These are phyloP conservation scores for Boletellus ananas DNA, from an alignment of 768 basidiomycete species.

Conservation along the genomic window DNA sequence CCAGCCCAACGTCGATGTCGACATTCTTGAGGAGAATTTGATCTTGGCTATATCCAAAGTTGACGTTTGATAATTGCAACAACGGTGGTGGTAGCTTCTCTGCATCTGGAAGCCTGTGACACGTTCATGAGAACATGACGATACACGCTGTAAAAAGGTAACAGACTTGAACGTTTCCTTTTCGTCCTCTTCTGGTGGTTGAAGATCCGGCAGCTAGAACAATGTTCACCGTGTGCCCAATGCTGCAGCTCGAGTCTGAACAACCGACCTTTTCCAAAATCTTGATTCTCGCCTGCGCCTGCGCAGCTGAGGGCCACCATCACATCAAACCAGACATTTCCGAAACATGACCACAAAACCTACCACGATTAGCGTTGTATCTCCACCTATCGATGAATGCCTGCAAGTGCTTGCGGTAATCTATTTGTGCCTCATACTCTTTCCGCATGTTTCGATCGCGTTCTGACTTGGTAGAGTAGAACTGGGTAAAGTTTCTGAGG, in stretches of 20 bases:
- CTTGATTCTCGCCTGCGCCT: conserved; percentile 80
- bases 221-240: not conserved
- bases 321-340: not conserved
- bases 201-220: conserved; percentile 78
- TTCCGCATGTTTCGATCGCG: conserved; percentile 86
- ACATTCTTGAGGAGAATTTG: conserved; percentile 73
- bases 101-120: conserved; percentile 79
- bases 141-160: not conserved
- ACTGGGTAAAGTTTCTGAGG: conserved; percentile 91
- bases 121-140: not conserved
- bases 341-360: conserved; percentile 5
- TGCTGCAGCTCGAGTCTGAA: not conserved
- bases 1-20: conserved; percentile 91
- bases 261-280: conserved; percentile 65
- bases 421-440: conserved; percentile 96
- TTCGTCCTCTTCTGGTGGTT: conserved; percentile 91
- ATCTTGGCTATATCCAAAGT: conserved; percentile 81
- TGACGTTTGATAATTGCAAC: conserved; percentile 86
- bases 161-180: conserved; percentile 84
- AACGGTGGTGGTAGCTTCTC: conserved; percentile 98
- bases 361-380: conserved; percentile 92
- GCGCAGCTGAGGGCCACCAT: conserved; percentile 55
- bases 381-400: conserved; percentile 99
- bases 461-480: conserved; percentile 98
- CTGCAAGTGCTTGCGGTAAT: conserved; percentile 91